Evolutionary conservation across 2,329 filamentous ascomycete species (phyloP).

Genomic region (Thielaviopsis ethacetica): DNA sequence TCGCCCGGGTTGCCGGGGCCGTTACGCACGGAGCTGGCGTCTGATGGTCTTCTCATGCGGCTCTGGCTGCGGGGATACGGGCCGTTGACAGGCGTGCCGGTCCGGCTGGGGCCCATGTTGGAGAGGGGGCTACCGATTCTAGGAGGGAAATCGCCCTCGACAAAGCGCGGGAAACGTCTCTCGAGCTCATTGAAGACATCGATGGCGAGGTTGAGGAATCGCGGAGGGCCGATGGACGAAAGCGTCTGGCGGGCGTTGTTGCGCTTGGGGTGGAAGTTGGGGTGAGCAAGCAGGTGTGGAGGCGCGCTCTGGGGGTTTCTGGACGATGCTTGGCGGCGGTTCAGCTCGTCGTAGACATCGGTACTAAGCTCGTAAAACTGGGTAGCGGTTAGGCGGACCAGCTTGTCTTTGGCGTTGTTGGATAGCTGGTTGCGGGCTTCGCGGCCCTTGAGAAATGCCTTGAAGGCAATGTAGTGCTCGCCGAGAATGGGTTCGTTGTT

Average conservation of each 20-base stretch:
- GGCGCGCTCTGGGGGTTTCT: constrained; percentile 43
- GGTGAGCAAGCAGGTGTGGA: constrained; percentile 64
- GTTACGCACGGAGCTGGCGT: constrained; percentile 43
- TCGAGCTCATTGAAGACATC: constrained; percentile 95
- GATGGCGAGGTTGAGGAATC: constrained; percentile 83
- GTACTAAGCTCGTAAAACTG: constrained; percentile 97
- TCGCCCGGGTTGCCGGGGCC: constrained; percentile 15
- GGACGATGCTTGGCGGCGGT: constrained; percentile 61
- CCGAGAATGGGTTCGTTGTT: constrained; percentile 43
- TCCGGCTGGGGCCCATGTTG: constrained; percentile 43
- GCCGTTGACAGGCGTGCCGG: constrained; percentile 47
- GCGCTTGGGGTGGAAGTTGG: constrained; percentile 85
- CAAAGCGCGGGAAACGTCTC: constrained; percentile 71
- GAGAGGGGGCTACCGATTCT: constrained; percentile 54
- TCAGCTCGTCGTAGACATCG: constrained; percentile 89
- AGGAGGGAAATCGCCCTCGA: constrained; percentile 48
- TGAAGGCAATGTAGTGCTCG: constrained; percentile 70
- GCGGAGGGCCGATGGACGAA: constrained; percentile 68
- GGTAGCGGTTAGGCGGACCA: constrained; percentile 72
- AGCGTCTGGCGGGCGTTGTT: constrained; percentile 96
- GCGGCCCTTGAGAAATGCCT: constrained; percentile 58
- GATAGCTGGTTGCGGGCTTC: constrained; percentile 55
- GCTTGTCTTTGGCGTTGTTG: constrained; percentile 87
- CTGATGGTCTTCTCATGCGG: constrained; percentile 39
- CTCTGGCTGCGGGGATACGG: constrained; percentile 34